These are phyloP conservation scores for Halophytophthora batemanensis DNA, from an alignment of 352 stramenopile genomes.

Conservation along the genomic window DNA sequence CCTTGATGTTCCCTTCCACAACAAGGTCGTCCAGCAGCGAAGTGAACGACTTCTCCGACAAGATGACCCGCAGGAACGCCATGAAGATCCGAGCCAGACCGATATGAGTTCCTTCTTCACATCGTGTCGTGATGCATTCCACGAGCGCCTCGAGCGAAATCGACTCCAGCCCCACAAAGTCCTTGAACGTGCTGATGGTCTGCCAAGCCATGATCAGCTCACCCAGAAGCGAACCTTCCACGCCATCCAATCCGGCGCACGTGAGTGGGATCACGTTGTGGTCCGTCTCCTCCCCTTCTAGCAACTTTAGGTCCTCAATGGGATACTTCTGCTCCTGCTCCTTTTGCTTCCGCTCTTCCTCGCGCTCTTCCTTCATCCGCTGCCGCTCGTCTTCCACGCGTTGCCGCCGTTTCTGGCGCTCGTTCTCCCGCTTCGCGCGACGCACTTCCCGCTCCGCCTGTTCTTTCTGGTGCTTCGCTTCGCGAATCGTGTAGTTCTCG, in stretches of 20 bases:
- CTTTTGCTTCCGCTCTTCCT: conserved; percentile 60
- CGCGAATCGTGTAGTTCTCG: conserved; percentile 58
- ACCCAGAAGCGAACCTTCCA: conserved; percentile 58
- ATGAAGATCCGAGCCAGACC: conserved; percentile 69
- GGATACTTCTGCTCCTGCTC: conserved; percentile 67
- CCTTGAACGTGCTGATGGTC: conserved; percentile 71
- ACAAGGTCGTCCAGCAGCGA: conserved; percentile 71
- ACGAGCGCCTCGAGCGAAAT: conserved; percentile 64
- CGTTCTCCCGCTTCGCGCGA: conserved; percentile 56
- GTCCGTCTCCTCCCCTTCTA: conserved; percentile 35
- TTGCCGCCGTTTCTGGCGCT: conserved; percentile 46
- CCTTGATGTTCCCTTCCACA: conserved; percentile 78
- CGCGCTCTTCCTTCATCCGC: conserved; percentile 45
- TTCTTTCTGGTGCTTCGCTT: conserved; percentile 55
- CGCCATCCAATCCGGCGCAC: conserved; percentile 37
- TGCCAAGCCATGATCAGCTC: conserved; percentile 81
- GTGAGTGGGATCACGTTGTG: conserved; percentile 35
- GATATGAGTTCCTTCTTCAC: conserved; percentile 40
- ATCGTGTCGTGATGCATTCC: conserved; percentile 43
- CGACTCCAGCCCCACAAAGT: conserved; percentile 57
- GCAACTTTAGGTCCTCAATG: conserved; percentile 64
- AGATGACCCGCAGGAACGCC: conserved; percentile 62
- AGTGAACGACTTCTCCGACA: conserved; percentile 79
- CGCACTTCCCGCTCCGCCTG: conserved; percentile 58
- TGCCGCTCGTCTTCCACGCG: conserved; percentile 45